Base-by-base conservation (phyloP, 345 rosid genomes). In the Luvunga scandens region DNA sequence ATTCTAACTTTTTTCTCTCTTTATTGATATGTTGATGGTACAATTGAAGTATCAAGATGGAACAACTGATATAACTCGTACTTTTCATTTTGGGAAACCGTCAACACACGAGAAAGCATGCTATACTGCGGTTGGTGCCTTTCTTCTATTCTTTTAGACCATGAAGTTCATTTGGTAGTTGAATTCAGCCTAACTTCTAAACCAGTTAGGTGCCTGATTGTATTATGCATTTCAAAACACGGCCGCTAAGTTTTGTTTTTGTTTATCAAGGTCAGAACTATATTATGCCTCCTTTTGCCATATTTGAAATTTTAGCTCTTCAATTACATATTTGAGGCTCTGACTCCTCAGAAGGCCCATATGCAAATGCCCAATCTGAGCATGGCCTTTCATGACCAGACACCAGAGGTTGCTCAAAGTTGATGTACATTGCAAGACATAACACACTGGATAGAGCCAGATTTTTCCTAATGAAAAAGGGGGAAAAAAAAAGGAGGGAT, bases 21-120 rank as follows among this genome's bases (percentile, higher is more conserved):
- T 69, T 59, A 79, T 71, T 39, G 59, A 55, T 81, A 39, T 61
- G 53, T 77, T 81, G 61, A 34, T 84, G 84, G 82, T 14, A 70
- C 84, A 68, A 75, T 24, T 72, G 76, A 82, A 95, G 98, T 96
- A 96, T 87, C 90, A 91, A 38, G 99, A 96, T 84, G 99, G 99
- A 78, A 94, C 98, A 34, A 96, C 99, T 81, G 98, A 96, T 81
- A 90, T 96, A 73, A 96, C 98, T 69, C 92, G 98, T 75, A 92
- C 98, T 0, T 94, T 94, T 81, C 99, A 96, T 87, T 96, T 94
- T 87, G 98, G 98, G 42, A 92, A 85, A 82, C 98, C 99, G 79
- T 88, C 98, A 72, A 85, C 90, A 55, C 99, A 92, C 75, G 98
- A 90, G 74, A 96, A 91, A 79, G 86, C 90, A 30, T 96, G 98